phyloP scores from a whole-genome alignment of 108 stramenopile species.

The Fragilaria crotonensis region DNA sequence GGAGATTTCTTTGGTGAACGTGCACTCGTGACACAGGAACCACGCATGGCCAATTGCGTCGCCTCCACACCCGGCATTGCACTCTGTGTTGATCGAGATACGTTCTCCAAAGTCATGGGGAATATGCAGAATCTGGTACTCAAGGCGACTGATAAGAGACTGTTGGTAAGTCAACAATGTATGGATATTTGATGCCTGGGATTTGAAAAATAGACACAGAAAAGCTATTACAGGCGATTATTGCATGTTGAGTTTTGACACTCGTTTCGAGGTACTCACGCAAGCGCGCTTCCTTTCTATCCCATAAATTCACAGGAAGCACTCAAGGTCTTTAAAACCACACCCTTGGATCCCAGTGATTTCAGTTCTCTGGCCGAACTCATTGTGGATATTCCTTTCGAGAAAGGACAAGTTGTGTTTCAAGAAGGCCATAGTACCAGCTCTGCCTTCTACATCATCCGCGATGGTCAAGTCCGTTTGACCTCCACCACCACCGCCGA shows the following conservation, averaged over 20 bases:
- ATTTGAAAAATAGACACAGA: too few relatives aligned
- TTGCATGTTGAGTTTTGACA: too few relatives aligned
- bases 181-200: too few relatives aligned
- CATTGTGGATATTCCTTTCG: background rate
- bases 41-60: slow-evolving; percentile 13
- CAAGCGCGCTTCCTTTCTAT: too few relatives aligned
- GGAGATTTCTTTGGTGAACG: slow-evolving; percentile 39
- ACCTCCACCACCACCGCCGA: slow-evolving; percentile 13
- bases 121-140: slow-evolving; percentile 23
- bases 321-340: background rate
- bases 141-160: slow-evolving; percentile 38
- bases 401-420: slow-evolving; percentile 28
- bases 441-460: slow-evolving; percentile 54
- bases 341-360: background rate
- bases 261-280: too few relatives aligned
- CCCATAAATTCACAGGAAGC: background rate
- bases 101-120: slow-evolving; percentile 45
- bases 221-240: too few relatives aligned
- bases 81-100: slow-evolving; percentile 35
- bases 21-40: slow-evolving; percentile 20
- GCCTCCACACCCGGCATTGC: slow-evolving; percentile 28
- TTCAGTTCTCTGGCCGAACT: background rate
- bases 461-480: slow-evolving; percentile 43
- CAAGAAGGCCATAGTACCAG: slow-evolving; percentile 48
- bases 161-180: slow-evolving; percentile 30